These are phyloP conservation scores for Melanogaster broomeanus DNA, from an alignment of 768 basidiomycete species.

Conservation along the genomic window DNA sequence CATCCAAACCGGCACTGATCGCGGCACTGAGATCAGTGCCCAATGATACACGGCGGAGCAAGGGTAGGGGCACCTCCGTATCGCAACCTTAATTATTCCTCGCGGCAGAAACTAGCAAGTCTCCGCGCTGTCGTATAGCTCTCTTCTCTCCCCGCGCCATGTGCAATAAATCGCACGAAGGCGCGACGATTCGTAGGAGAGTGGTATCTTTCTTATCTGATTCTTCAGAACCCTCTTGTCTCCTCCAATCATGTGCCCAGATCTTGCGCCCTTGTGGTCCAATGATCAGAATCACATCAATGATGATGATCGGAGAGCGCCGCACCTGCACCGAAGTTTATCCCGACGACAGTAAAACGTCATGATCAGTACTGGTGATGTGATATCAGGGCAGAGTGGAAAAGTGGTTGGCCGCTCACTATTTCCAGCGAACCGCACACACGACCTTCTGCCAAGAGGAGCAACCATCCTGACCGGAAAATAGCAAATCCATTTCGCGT, in stretches of 20 bases:
- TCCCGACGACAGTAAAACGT: background rate
- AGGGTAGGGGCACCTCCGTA: background rate
- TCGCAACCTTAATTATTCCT: background rate
- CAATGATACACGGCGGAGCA: background rate
- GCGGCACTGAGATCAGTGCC: background rate
- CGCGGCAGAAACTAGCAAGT: background rate
- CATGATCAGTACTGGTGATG: background rate
- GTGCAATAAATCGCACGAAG: slow-evolving; percentile 31
- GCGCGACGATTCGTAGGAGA: slow-evolving; percentile 8
- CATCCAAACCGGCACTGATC: background rate
- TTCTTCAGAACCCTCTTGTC: slow-evolving; percentile 6
- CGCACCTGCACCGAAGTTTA: slow-evolving; percentile 9
- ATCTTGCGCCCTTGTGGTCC: background rate
- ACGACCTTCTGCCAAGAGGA: background rate
- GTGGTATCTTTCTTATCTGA: slow-evolving; percentile 20
- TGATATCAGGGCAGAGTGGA: background rate
- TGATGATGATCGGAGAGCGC: slow-evolving; percentile 19
- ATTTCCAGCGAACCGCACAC: background rate
- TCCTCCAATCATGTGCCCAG: slow-evolving; percentile 4
- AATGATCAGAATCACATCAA: slow-evolving; percentile 1
- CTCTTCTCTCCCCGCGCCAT: slow-evolving; percentile 3
- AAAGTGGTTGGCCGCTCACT: background rate
- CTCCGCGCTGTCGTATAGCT: background rate
- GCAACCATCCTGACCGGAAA: slow-evolving; percentile 5
- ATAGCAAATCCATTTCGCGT: background rate